Base-by-base conservation (phyloP, 2,329 filamentous ascomycete genomes). In the Hypocrella siamensis region DNA sequence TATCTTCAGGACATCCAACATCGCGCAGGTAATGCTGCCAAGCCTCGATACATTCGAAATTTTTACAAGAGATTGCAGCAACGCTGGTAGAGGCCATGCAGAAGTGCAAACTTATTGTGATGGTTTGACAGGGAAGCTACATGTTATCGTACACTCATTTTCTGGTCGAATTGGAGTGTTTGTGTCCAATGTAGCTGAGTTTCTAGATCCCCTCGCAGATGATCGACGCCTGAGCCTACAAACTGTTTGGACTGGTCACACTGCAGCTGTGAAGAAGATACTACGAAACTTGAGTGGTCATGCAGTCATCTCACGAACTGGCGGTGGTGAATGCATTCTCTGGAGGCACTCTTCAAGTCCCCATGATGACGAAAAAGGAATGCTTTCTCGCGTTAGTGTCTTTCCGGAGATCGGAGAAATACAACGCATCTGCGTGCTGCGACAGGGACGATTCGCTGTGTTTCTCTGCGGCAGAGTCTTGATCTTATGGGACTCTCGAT, bases 151-250 rank as follows among this genome's bases (percentile, higher is more conserved):
- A 5, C 88, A 98, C 51, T 75, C 80, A 40, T 88, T 93, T 42
- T 79, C 90, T 46, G 88, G 88, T 8, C 71, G 74, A 35, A 75
- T 98, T 38, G 77, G 83, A 32, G 80, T 86, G 55, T 83, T 85
- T 47, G 74, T 85, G 41, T 77, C 76, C 28, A 74, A 77, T 40
- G 66, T 93, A 17, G 80, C 86, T 35, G 69, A 79, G 32, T 61
- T 96, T 11, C 78, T 98, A 40, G 84, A 92, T 45, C 77, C 81
- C 3, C 63, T 67, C 3, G 65, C 70, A 1, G 67, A 70, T 27
- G 62, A 67, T 27, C 59, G 58, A 26, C 73, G 81, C 2, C 56
- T 92, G 12, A 55, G 60, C 15, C 63, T 72, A 11, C 71, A 69
- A 38, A 68, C 73, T 3, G 67, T 75, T 2, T 92, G 85, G 82